Conservation (phyloP, 768 basidiomycete species). For the Crassisporium funariophilum region DNA sequence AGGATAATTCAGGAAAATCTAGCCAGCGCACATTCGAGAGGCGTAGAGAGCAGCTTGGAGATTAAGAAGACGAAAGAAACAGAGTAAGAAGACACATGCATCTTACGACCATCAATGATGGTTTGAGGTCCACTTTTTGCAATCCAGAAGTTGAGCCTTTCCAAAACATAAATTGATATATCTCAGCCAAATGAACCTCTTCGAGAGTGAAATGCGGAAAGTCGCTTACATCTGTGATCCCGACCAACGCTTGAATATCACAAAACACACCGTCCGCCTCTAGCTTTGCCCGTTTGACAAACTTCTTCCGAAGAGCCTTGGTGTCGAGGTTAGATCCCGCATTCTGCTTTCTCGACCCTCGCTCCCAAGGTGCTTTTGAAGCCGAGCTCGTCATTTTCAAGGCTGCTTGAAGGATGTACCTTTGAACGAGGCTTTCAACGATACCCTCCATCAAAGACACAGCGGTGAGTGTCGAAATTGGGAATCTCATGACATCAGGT, state of each 20-base stretch:
- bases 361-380: not conserved
- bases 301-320: slow-evolving; percentile 10
- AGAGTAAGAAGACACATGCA: too few relatives aligned
- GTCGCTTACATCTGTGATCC: slow-evolving; percentile 36
- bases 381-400: slow-evolving; percentile 19
- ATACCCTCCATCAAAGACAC: slow-evolving; percentile 52
- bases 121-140: not conserved
- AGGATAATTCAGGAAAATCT: too few relatives aligned
- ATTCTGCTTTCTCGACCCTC: not conserved
- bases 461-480: slow-evolving; percentile 54
- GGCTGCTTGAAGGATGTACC: slow-evolving; percentile 35
- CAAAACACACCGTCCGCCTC: slow-evolving; percentile 38
- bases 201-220: slow-evolving; percentile 6
- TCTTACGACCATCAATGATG: too few relatives aligned
- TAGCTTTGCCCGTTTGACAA: slow-evolving; percentile 24
- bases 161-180: not conserved
- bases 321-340: not conserved
- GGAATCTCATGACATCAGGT: slow-evolving; percentile 53
- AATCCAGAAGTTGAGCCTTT: slow-evolving; percentile 6
- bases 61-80: too few relatives aligned
- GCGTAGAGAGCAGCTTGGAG: too few relatives aligned
- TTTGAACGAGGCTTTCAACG: slow-evolving; percentile 35
- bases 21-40: too few relatives aligned
- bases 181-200: not conserved
- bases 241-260: slow-evolving; percentile 38